These are phyloP conservation scores for Nicotiana sylvestris DNA, from an alignment of 257 asterid species.

Conservation along the genomic window DNA sequence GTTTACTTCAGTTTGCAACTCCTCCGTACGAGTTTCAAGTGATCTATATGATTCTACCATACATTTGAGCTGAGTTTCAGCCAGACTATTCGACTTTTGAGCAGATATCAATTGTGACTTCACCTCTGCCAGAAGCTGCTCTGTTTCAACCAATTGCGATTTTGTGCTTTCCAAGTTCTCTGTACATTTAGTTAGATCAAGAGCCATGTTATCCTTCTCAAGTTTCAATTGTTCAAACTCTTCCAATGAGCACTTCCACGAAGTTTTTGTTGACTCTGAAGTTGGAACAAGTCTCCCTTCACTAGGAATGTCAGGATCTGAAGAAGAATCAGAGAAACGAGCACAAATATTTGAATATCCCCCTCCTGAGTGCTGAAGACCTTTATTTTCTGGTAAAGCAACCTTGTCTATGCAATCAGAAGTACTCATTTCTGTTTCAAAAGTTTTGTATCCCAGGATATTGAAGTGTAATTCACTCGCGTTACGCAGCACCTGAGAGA, in stretches of 20 bases:
- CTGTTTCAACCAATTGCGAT: slow-evolving; percentile 64
- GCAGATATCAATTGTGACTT: slow-evolving; percentile 73
- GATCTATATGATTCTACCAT: slow-evolving; percentile 91
- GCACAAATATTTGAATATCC: slow-evolving; percentile 52
- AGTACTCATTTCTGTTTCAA: slow-evolving; percentile 64
- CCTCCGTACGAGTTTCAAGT: slow-evolving; percentile 75
- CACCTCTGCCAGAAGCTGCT: slow-evolving; percentile 71
- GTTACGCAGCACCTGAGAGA: slow-evolving; percentile 56
- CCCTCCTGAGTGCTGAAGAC: slow-evolving; percentile 44
- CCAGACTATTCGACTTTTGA: slow-evolving; percentile 69
- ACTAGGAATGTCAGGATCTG: slow-evolving; percentile 73
- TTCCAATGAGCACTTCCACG: slow-evolving; percentile 80
- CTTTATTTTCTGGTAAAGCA: slow-evolving; percentile 80
- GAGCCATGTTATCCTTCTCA: slow-evolving; percentile 62
- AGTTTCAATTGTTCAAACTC: slow-evolving; percentile 76
- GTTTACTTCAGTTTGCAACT: slow-evolving; percentile 62
- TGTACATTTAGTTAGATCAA: slow-evolving; percentile 54
- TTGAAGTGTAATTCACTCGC: slow-evolving; percentile 71
- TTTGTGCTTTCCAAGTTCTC: slow-evolving; percentile 61
- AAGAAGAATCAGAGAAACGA: slow-evolving; percentile 65
- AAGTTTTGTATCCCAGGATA: slow-evolving; percentile 59
- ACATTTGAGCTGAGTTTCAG: slow-evolving; percentile 96
- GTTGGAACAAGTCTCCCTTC: slow-evolving; percentile 76
- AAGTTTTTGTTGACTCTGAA: slow-evolving; percentile 52
- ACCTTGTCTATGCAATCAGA: slow-evolving; percentile 76